phyloP scores from a whole-genome alignment of 805 yeast species.

The Wickerhamiella azyma region DNA sequence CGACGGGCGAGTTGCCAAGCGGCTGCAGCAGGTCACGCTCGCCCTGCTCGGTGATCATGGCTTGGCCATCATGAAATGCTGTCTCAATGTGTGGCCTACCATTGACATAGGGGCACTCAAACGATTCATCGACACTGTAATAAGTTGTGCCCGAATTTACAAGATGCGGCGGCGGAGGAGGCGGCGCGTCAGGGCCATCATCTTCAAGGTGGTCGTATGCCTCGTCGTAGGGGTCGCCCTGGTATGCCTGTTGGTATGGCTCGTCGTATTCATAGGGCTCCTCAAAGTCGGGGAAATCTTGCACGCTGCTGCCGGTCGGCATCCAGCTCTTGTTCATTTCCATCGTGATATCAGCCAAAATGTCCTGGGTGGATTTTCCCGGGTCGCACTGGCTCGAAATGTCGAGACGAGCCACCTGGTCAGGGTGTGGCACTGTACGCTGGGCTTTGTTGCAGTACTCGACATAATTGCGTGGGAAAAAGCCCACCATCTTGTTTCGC shows the following conservation, averaged over 20 bases:
- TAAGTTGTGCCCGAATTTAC: conserved; percentile 8
- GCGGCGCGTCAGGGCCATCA: conserved; percentile 19
- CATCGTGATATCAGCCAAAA: conserved; percentile 18
- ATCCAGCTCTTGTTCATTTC: conserved; percentile 17
- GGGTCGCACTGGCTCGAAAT: not conserved
- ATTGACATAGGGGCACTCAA: conserved; percentile 4
- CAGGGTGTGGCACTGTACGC: conserved; percentile 6
- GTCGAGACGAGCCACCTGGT: conserved; percentile 2
- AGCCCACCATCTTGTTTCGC: conserved; percentile 71
- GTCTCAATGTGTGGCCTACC: conserved; percentile 4
- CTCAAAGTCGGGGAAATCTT: conserved; percentile 3
- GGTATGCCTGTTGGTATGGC: conserved; percentile 1
- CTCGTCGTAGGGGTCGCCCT: conserved; percentile 3
- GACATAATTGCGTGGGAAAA: conserved; percentile 81
- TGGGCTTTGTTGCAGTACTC: conserved; percentile 31
- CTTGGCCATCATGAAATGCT: not conserved
- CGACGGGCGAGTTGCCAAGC: conserved; percentile 10
- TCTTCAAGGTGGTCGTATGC: too few species aligned
- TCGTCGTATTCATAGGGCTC: not conserved
- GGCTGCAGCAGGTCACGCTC: conserved; percentile 2
- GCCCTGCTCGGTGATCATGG: conserved; percentile 7
- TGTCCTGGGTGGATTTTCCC: conserved; percentile 19
- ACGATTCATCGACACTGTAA: not conserved
- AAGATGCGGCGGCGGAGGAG: conserved; percentile 27
- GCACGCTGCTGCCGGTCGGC: conserved; percentile 11